Percentiles rank a stretch among this genome's conserved stretches.
Evolutionary conservation across 176 grass and related monocot species (phyloP).

Genomic region (Rhipidocladum racemiflorum): DNA sequence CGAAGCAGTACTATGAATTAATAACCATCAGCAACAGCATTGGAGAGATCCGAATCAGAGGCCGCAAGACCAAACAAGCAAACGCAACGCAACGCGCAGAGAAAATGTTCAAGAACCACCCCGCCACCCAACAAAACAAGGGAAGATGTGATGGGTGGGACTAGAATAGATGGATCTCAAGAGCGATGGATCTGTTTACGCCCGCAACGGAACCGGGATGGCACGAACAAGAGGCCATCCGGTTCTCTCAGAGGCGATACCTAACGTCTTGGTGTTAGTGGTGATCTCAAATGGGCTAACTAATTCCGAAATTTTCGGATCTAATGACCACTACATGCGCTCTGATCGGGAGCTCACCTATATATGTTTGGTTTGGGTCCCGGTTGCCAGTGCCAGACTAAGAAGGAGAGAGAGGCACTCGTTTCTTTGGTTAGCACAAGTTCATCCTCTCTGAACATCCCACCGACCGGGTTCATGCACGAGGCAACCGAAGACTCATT

Average conservation of each 20-base stretch:
- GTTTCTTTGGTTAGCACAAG: too few relatives aligned
- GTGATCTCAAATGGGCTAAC: too few relatives aligned
- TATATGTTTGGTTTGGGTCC: too few relatives aligned
- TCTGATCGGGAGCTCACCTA: too few relatives aligned
- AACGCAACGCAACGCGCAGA: neutral
- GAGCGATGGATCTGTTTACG: slow-evolving; percentile 8
- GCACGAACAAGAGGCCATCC: slow-evolving; percentile 10
- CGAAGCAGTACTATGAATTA: neutral
- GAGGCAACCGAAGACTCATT: too few relatives aligned
- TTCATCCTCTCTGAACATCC: too few relatives aligned
- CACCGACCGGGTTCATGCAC: too few relatives aligned
- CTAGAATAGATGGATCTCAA: neutral
- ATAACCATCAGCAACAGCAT: neutral
- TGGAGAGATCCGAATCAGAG: neutral
- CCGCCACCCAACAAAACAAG: slow-evolving; percentile 27
- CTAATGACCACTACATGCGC: too few relatives aligned
- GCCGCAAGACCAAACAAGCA: neutral
- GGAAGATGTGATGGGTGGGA: neutral
- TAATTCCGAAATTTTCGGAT: too few relatives aligned
- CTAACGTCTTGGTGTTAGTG: fast-evolving
- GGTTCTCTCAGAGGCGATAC: slow-evolving; percentile 47
- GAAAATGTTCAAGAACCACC: slow-evolving; percentile 25
- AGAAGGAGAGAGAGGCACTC: too few relatives aligned
- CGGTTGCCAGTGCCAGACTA: too few relatives aligned
- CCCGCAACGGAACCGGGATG: slow-evolving; percentile 54